phyloP scores from a whole-genome alignment of 2,329 filamentous ascomycete species.

The Fusarium annulatum region DNA sequence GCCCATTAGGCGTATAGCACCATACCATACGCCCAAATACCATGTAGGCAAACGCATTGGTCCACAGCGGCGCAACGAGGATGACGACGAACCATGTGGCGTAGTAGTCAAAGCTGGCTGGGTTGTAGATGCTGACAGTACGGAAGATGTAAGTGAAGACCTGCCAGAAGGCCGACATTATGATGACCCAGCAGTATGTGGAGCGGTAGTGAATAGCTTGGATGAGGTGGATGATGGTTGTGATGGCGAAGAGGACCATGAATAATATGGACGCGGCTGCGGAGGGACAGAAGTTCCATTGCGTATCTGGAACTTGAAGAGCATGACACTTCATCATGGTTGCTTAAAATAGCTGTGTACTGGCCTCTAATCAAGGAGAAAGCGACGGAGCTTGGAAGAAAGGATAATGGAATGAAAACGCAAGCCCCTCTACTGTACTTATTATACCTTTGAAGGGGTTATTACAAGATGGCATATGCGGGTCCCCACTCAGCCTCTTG shows the following conservation, averaged over 20 bases:
- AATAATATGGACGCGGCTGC: not conserved
- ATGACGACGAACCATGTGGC: not conserved
- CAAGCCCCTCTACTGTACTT: no score
- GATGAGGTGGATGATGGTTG: not conserved
- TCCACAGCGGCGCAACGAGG: not conserved
- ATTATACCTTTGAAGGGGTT: no score
- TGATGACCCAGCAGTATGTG: not conserved
- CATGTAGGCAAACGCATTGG: not conserved
- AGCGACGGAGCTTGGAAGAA: no score
- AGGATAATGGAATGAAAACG: no score
- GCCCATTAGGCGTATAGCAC: not conserved
- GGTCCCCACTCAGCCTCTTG: no score
- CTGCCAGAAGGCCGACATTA: not conserved
- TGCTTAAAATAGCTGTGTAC: accelerated
- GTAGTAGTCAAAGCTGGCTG: not conserved
- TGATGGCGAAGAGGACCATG: not conserved
- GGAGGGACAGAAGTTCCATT: not conserved
- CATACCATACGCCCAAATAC: not conserved
- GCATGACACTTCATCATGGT: not conserved
- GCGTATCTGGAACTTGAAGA: not conserved
- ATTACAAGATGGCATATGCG: no score
- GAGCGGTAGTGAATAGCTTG: not conserved
- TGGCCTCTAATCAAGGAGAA: accelerated
- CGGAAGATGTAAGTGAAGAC: not conserved
- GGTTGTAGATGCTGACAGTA: not conserved